phyloP scores from a whole-genome alignment of 176 grass and related monocot species.

The Aegilops umbellulata region DNA sequence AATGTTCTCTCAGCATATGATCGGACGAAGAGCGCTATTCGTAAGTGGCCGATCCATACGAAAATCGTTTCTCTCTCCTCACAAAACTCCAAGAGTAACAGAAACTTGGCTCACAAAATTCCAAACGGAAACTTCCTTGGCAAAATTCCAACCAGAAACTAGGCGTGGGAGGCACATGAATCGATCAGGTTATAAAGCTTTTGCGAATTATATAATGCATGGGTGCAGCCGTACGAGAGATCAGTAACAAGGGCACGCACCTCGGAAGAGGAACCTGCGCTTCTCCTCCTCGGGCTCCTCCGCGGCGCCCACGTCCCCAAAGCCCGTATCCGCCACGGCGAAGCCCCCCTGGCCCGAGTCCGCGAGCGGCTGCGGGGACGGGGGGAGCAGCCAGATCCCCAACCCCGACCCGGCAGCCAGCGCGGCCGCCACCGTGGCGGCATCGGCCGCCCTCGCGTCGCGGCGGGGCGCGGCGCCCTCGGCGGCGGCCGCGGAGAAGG shows the following conservation, averaged over 20 bases:
- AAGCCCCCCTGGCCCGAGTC: slow-evolving; percentile 43
- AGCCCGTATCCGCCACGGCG: slow-evolving; percentile 2
- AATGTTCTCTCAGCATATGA: not conserved
- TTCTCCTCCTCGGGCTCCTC: slow-evolving; percentile 41
- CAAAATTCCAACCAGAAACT: not conserved
- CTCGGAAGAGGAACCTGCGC: slow-evolving; percentile 60
- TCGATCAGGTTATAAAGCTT: not conserved
- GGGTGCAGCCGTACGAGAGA: not conserved
- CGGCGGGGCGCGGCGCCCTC: not conserved
- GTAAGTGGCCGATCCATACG: not conserved
- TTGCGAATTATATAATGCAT: not conserved
- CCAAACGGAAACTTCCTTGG: not conserved
- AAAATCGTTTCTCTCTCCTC: not conserved
- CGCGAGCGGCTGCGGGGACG: slow-evolving; percentile 32
- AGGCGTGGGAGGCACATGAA: not conserved
- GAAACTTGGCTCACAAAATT: not conserved
- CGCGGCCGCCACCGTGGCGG: slow-evolving; percentile 13
- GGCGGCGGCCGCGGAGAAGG: slow-evolving; percentile 20
- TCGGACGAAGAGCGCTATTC: not conserved
- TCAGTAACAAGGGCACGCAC: slow-evolving; percentile 22
- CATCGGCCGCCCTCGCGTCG: slow-evolving; percentile 15
- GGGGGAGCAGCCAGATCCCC: slow-evolving; percentile 50
- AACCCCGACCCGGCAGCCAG: slow-evolving; percentile 53
- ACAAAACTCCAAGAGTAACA: not conserved
- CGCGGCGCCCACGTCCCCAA: slow-evolving; percentile 1